Base-by-base conservation (phyloP, 164 flowering plant species). In the Vitis labrusca region DNA sequence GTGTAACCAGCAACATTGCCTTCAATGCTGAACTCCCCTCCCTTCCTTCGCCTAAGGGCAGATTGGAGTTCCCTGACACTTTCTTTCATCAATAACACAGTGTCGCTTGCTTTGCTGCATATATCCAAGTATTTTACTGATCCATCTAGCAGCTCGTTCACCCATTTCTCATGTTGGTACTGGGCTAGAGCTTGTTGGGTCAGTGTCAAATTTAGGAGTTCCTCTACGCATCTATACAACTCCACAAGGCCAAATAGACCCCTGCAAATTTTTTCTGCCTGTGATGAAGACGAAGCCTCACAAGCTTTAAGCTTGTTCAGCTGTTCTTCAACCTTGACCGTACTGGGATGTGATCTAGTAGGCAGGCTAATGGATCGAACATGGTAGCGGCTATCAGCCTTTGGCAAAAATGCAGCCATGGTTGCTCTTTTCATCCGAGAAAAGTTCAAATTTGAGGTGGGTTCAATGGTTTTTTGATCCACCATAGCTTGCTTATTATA, bases 351-450 rank as follows among this genome's bases (percentile, higher is more conserved):
- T 23, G 81, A 74, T 74, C 78, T 71, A 0, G 77, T 47, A 1
- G 88, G 84, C 44, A 82, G 75, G 58, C 88, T 84, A 30, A 80
- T 75, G 29, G 81, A 82, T 75, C 85, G 69, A 61, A 64, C 67
- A 17, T 65, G 48, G 70, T 76, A 68, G 13, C 50, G 23, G 16
- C 0, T 48, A 17, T 13, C 19, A 15, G 57, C 2, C 23, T 62
- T 74, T 59, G 76, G 61, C 0, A 73, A 74, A 49, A 72, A 73
- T 50, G 64, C n/a, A 32, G 66, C 70, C 78, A 68, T 74, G 2
- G 72, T 61, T 54, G 11, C 47, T 63, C 15, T 44, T 58, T 65
- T 58, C 19, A 66, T 52, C 6, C 13, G 23, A 44, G 50, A 19
- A 23, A 16, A 32, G 13, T 3, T 67, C 13, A 55, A 73, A 64